phyloP scores from a whole-genome alignment of 108 stramenopile genomes.

The Cyclotella baltica region DNA sequence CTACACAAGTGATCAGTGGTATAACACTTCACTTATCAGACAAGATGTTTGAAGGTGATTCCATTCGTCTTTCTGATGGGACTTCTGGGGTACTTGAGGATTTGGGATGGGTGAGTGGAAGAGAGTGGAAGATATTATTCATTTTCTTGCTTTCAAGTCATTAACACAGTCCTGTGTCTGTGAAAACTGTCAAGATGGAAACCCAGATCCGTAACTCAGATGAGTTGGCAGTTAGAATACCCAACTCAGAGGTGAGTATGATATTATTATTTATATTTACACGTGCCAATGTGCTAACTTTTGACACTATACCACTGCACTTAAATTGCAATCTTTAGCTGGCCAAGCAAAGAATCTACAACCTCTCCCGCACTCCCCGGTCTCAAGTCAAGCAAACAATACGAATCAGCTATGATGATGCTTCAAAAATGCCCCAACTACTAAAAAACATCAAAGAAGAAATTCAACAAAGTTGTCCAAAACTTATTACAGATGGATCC shows the following conservation, averaged over 20 bases:
- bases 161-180: neutral
- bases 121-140: neutral
- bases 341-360: conserved; percentile 57
- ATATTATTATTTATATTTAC: neutral
- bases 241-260: conserved; percentile 25
- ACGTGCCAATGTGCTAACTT: neutral
- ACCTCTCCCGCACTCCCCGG: conserved; percentile 59
- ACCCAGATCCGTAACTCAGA: conserved; percentile 48
- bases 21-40: conserved; percentile 61
- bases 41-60: conserved; percentile 73
- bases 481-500: conserved; percentile 70
- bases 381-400: conserved; percentile 74
- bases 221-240: conserved; percentile 46
- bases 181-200: conserved; percentile 15
- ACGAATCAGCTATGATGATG: conserved; percentile 60
- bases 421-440: conserved; percentile 60
- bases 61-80: conserved; percentile 48
- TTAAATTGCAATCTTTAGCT: conserved; percentile 53
- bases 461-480: conserved; percentile 59
- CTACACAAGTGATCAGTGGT: conserved; percentile 65
- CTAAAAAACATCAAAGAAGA: conserved; percentile 70
- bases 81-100: conserved; percentile 38
- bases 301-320: too few species aligned
- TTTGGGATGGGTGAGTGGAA: conserved; percentile 42
- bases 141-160: neutral